A percentile compares a stretch with the other conserved stretches of the same genome.
Evolutionary conservation across 108 stramenopile genomes (phyloP).

Genomic region (Cyclotella atomus): DNA sequence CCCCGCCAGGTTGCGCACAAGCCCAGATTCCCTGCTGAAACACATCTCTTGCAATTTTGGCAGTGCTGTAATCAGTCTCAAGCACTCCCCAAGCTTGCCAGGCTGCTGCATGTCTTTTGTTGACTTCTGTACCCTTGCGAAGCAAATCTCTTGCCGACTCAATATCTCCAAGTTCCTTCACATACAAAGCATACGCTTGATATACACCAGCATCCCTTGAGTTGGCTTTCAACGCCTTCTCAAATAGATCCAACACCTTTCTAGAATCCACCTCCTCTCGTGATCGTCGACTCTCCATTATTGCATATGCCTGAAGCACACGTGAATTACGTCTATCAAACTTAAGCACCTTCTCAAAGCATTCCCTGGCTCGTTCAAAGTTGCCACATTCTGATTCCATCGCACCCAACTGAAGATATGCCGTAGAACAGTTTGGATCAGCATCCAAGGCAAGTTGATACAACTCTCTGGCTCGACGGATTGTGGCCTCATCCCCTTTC

Average conservation of each 20-base stretch:
- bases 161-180: constrained; percentile 83
- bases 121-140: constrained; percentile 69
- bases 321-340: constrained; percentile 88
- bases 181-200: constrained; percentile 89
- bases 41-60: constrained; percentile 75
- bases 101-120: constrained; percentile 84
- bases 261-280: constrained; percentile 68
- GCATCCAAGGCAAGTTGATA: constrained; percentile 68
- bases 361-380: constrained; percentile 72
- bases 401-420: constrained; percentile 81
- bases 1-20: constrained; percentile 80
- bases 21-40: constrained; percentile 93
- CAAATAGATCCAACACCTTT: constrained; percentile 85
- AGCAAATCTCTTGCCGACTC: constrained; percentile 82
- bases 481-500: constrained; percentile 52
- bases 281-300: constrained; percentile 86
- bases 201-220: constrained; percentile 84
- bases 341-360: constrained; percentile 80
- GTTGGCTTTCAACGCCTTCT: constrained; percentile 82
- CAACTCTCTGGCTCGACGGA: constrained; percentile 63
- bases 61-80: constrained; percentile 76
- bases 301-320: constrained; percentile 88
- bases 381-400: constrained; percentile 84
- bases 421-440: constrained; percentile 81
- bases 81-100: constrained; percentile 96